Conservation (phyloP, 257 asterid genomes). For the Fraxinus pennsylvanica region DNA sequence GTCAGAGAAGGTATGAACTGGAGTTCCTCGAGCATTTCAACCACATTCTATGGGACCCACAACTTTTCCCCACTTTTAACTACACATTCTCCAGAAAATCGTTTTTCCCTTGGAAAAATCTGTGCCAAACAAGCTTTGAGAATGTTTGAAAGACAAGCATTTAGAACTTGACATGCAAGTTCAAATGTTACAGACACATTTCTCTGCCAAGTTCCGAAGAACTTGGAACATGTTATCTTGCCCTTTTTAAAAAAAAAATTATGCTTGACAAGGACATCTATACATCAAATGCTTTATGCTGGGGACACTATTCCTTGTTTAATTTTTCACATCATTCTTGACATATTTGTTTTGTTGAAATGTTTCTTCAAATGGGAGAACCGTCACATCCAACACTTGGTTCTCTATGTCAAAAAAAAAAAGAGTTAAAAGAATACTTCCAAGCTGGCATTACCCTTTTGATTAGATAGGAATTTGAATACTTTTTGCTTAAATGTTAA, state of each 20-base stretch:
- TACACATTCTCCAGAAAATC: no score
- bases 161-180: not conserved
- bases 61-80: no score
- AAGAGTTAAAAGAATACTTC: not conserved
- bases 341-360: not conserved
- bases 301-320: not conserved
- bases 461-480: not conserved
- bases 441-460: not conserved
- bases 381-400: not conserved
- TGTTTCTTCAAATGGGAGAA: not conserved
- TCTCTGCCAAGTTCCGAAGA: not conserved
- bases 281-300: not conserved
- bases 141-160: not conserved
- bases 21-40: not conserved
- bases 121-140: not conserved
- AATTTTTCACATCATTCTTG: not conserved
- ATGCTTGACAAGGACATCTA: not conserved
- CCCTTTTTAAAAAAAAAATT: not conserved
- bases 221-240: not conserved
- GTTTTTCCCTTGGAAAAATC: no score
- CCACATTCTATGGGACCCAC: no score
- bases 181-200: not conserved
- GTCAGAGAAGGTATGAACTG: not conserved
- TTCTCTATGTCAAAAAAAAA: not conserved
- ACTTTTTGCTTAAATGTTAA: not conserved